phyloP scores from a whole-genome alignment of 768 basidiomycete species.

The Scleroderma citrinum region DNA sequence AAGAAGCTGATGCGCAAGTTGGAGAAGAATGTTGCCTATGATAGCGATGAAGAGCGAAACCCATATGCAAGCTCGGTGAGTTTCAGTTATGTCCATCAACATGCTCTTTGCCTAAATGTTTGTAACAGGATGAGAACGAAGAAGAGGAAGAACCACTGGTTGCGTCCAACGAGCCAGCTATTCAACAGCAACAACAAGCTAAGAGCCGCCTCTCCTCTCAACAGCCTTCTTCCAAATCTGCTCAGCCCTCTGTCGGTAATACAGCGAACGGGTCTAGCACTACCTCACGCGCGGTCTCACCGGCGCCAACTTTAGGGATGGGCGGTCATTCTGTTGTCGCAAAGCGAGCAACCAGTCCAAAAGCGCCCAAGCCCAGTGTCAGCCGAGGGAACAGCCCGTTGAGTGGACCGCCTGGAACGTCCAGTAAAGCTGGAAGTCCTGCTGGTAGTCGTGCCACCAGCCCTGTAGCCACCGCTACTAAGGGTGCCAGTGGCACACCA shows the following conservation, averaged over 20 bases:
- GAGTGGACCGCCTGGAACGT: slow-evolving; percentile 26
- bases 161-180: slow-evolving; percentile 38
- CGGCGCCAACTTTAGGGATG: slow-evolving; percentile 42
- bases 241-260: slow-evolving; percentile 28
- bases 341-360: slow-evolving; percentile 81
- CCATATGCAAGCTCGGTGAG: slow-evolving; percentile 77
- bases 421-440: slow-evolving; percentile 51
- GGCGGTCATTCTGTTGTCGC: slow-evolving; percentile 79
- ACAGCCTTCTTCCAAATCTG: slow-evolving; percentile 25
- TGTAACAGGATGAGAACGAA: slow-evolving; percentile 58
- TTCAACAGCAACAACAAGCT: slow-evolving; percentile 38
- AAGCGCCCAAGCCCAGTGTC: slow-evolving; percentile 49
- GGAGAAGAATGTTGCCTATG: slow-evolving; percentile 79
- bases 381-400: slow-evolving; percentile 61
- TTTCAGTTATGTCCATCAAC: slow-evolving; percentile 4
- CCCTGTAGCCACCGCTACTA: slow-evolving; percentile 18
- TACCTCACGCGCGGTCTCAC: slow-evolving; percentile 54
- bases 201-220: slow-evolving; percentile 42
- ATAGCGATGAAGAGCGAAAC: slow-evolving; percentile 74
- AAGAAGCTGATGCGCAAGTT: slow-evolving; percentile 81
- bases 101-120: background rate
- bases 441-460: slow-evolving; percentile 33
- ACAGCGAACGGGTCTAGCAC: slow-evolving; percentile 21
- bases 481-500: slow-evolving; percentile 20
- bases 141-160: slow-evolving; percentile 58